phyloP scores from a whole-genome alignment of 2,329 filamentous ascomycete species.

The Sporothrix luriei region DNA sequence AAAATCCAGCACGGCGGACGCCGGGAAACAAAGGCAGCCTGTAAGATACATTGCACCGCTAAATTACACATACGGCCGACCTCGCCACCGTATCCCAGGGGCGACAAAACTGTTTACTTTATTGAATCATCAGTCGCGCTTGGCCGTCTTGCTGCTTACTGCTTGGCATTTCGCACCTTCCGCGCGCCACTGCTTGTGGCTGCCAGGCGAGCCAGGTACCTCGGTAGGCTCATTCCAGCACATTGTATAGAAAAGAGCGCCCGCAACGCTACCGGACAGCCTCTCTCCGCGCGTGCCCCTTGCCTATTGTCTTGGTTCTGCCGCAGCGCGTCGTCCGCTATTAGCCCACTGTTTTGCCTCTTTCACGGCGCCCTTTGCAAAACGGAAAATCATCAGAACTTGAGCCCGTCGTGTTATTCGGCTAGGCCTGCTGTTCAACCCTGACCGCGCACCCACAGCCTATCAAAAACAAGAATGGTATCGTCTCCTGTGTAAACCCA shows the following conservation, averaged over 20 bases:
- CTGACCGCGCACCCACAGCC: neutral
- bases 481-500: neutral
- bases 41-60: no score
- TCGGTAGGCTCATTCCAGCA: neutral
- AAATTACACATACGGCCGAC: neutral
- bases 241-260: neutral
- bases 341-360: slow-evolving; percentile 1
- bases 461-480: slow-evolving; percentile 6
- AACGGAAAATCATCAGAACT: neutral
- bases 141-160: neutral
- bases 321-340: slow-evolving; percentile 4
- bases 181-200: neutral
- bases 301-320: slow-evolving; percentile 14
- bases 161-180: slow-evolving; percentile 16
- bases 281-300: neutral
- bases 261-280: slow-evolving; percentile 11
- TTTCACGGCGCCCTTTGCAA: neutral
- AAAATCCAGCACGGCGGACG: neutral
- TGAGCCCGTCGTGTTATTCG: neutral
- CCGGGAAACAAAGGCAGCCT: neutral
- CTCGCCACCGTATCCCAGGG: slow-evolving; percentile 9
- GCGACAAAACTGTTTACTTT: neutral
- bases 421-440: neutral
- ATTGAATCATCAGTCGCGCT: neutral
- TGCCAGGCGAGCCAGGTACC: neutral